Conservation (phyloP, 331 rosid genomes). For the Cucumis variabilis region DNA sequence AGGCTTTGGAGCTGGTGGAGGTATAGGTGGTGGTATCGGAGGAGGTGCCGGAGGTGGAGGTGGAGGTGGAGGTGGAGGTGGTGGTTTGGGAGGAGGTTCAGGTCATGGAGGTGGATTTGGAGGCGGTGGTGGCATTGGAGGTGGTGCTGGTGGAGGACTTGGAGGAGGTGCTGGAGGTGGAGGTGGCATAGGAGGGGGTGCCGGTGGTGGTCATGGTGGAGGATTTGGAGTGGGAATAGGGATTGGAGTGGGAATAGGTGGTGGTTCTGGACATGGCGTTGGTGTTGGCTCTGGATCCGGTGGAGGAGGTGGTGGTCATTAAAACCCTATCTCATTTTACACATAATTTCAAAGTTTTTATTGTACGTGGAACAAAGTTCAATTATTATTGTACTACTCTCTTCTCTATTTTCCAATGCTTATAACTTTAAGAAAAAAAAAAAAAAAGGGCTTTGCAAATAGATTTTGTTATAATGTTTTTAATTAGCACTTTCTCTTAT, state of each 20-base stretch:
- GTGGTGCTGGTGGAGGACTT: conserved; percentile 23
- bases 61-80: conserved; percentile 34
- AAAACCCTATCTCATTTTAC: background rate
- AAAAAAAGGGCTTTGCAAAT: too few species aligned
- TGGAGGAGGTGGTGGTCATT: conserved; percentile 23
- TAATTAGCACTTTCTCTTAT: background rate
- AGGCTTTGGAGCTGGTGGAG: conserved; percentile 31
- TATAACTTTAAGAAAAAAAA: background rate
- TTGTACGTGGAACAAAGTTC: background rate
- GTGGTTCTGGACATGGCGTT: conserved; percentile 1
- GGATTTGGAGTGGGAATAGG: conserved; percentile 30
- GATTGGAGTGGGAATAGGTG: conserved; percentile 1
- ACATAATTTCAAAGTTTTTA: background rate
- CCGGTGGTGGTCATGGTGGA: conserved; percentile 17
- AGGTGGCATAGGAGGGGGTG: background rate
- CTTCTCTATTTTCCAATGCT: background rate
- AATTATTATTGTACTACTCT: background rate
- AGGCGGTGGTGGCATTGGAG: conserved; percentile 43
- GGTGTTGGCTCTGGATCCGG: conserved; percentile 24
- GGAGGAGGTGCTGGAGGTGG: background rate
- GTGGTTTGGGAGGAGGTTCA: conserved; percentile 38
- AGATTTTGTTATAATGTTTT: too few species aligned
- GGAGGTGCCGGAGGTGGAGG: conserved; percentile 32
- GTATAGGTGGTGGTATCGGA: conserved; percentile 40
- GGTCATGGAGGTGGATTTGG: conserved; percentile 38